These are phyloP conservation scores for Lentinula detonsa DNA, from an alignment of 768 basidiomycete genomes.

Conservation along the genomic window DNA sequence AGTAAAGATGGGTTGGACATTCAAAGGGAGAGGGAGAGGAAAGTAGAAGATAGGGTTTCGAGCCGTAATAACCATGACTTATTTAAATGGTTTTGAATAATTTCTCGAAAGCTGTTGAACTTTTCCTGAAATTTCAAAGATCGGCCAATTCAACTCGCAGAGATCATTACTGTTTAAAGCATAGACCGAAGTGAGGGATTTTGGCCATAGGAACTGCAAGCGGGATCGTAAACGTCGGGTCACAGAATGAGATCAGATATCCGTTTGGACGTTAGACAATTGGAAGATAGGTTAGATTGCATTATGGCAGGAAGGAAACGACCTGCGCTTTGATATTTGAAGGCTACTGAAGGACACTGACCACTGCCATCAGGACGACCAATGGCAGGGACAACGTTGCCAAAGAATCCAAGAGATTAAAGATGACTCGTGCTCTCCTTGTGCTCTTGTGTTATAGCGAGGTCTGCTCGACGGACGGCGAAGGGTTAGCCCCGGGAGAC, in stretches of 20 bases:
- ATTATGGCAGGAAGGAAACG: too few species aligned
- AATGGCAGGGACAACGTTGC: too few species aligned
- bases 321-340: too few species aligned
- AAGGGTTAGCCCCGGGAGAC: too few species aligned
- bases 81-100: neutral
- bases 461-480: too few species aligned
- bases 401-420: too few species aligned
- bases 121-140: neutral
- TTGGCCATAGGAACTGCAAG: slow-evolving; percentile 22
- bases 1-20: slow-evolving; percentile 16
- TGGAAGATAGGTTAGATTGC: too few species aligned
- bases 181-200: slow-evolving; percentile 24
- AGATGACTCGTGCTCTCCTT: too few species aligned
- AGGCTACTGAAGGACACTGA: too few species aligned
- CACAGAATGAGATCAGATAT: neutral
- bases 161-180: neutral
- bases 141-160: slow-evolving; percentile 18
- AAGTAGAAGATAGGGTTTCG: neutral
- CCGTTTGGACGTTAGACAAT: neutral
- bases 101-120: neutral
- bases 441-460: too few species aligned
- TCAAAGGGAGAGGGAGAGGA: neutral
- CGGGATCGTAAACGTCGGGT: neutral
- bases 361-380: too few species aligned
- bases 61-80: neutral